Percentiles rank a stretch among this genome's conserved stretches.
Evolutionary conservation across 306 rosid genomes (phyloP).

Genomic region (Inga oerstediana): DNA sequence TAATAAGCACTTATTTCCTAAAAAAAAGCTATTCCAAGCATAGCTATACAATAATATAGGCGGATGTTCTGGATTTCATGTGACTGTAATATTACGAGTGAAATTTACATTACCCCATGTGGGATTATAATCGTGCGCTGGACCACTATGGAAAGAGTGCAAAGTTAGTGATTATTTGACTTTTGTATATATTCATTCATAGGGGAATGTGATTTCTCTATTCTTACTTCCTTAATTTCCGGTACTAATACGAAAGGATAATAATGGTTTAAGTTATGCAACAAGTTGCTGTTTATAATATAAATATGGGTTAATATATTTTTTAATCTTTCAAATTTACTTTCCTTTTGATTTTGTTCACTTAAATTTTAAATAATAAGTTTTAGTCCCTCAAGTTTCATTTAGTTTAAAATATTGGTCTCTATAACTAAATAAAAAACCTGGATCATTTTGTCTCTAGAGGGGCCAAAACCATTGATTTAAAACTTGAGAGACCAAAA

Average conservation of each 20-base stretch:
- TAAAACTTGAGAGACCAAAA: too few species aligned
- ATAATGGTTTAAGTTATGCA: neutral
- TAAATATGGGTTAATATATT: too few species aligned
- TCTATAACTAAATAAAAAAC: too few species aligned
- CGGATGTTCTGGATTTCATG: conserved; percentile 50
- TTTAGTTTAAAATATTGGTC: too few species aligned
- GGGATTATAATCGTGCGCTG: conserved; percentile 31
- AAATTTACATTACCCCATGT: conserved; percentile 60
- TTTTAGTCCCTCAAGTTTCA: too few species aligned
- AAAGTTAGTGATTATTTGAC: conserved; percentile 34
- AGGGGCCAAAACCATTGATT: too few species aligned
- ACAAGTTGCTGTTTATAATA: neutral
- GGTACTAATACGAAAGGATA: neutral
- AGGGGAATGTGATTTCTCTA: conserved; percentile 29
- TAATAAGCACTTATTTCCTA: too few species aligned
- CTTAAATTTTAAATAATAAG: too few species aligned
- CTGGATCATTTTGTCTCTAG: accelerated
- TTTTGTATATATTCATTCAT: conserved; percentile 18
- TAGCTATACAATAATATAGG: conserved; percentile 9
- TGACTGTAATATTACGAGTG: conserved; percentile 41
- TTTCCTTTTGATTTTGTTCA: too few species aligned
- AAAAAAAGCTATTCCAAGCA: too few species aligned
- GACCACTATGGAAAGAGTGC: conserved; percentile 39
- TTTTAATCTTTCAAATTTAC: too few species aligned
- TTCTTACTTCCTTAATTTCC: conserved; percentile 6